Evolutionary conservation across 108 stramenopile genomes (phyloP).

Genomic region (Nitzschia inconspicua): DNA sequence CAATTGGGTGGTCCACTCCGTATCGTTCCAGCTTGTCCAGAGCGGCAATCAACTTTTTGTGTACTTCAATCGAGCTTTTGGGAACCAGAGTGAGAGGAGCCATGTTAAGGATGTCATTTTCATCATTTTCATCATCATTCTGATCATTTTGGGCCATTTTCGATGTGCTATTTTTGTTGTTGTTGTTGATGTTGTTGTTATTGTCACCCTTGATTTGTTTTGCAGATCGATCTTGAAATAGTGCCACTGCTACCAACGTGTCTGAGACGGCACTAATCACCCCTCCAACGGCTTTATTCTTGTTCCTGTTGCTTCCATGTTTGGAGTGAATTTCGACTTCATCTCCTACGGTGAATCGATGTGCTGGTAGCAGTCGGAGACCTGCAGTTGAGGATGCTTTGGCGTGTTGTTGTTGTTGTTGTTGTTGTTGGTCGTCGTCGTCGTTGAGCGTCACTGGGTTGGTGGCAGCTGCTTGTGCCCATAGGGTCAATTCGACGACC

Average conservation of each 20-base stretch:
- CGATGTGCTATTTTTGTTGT: neutral
- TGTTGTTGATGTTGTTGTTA: neutral
- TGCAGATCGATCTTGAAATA: conserved; percentile 45
- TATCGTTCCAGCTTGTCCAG: conserved; percentile 62
- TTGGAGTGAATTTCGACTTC: conserved; percentile 77
- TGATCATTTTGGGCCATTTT: conserved; percentile 21
- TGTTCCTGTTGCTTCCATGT: conserved; percentile 15
- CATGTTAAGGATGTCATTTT: conserved; percentile 27
- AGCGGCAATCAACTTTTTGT: conserved; percentile 57
- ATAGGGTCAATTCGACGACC: conserved; percentile 49
- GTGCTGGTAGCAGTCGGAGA: conserved; percentile 48
- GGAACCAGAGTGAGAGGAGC: conserved; percentile 69
- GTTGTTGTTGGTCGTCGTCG: neutral
- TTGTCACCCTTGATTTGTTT: neutral
- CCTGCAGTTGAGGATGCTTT: neutral
- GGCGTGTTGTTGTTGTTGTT: neutral
- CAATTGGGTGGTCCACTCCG: conserved; percentile 62
- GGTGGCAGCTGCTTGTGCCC: neutral
- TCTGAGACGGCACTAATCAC: conserved; percentile 70
- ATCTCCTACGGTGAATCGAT: conserved; percentile 84
- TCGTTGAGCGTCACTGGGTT: neutral
- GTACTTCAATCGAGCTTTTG: conserved; percentile 69
- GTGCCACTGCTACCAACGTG: conserved; percentile 59
- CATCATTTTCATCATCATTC: conserved; percentile 25
- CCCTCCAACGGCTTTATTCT: conserved; percentile 32